A percentile compares a stretch with the other conserved stretches of the same genome.
Evolutionary conservation across 345 rosid genomes (phyloP).

Genomic region (Cardamine resedifolia): DNA sequence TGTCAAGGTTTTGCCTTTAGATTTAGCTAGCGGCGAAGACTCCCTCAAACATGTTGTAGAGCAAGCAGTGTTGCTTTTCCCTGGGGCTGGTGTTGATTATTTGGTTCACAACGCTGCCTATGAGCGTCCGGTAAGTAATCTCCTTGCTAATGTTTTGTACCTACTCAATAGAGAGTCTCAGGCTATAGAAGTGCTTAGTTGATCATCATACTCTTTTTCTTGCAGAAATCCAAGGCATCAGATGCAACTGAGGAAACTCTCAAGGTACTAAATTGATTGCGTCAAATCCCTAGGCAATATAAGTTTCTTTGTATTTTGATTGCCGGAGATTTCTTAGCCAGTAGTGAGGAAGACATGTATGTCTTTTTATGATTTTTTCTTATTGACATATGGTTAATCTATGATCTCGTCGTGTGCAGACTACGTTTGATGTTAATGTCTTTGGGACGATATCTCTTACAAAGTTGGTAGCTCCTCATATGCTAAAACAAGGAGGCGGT

Average conservation of each 20-base stretch:
- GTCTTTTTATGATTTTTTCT: neutral
- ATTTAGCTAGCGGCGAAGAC: slow-evolving; percentile 79
- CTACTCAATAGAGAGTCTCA: neutral
- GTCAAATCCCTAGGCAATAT: neutral
- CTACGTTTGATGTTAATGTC: slow-evolving; percentile 78
- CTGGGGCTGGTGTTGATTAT: slow-evolving; percentile 71
- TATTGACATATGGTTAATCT: neutral
- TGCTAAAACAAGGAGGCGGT: slow-evolving; percentile 81
- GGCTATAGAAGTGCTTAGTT: neutral
- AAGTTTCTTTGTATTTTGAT: neutral
- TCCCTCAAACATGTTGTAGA: slow-evolving; percentile 68
- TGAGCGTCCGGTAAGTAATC: slow-evolving; percentile 79
- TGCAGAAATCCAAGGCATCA: slow-evolving; percentile 80
- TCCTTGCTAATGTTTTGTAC: neutral
- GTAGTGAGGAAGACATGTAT: neutral
- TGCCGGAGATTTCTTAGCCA: slow-evolving; percentile 13
- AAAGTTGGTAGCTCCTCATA: slow-evolving; percentile 68
- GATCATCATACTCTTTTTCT: slow-evolving; percentile 14
- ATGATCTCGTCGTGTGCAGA: slow-evolving; percentile 48
- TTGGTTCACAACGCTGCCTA: slow-evolving; percentile 93
- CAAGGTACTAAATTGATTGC: slow-evolving; percentile 47
- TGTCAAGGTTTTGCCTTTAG: slow-evolving; percentile 78
- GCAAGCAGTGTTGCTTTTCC: slow-evolving; percentile 65
- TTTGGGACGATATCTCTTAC: slow-evolving; percentile 87
- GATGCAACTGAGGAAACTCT: slow-evolving; percentile 72